These are phyloP conservation scores for Hondaea fermentalgiana DNA, from an alignment of 108 stramenopile species.

Conservation along the genomic window DNA sequence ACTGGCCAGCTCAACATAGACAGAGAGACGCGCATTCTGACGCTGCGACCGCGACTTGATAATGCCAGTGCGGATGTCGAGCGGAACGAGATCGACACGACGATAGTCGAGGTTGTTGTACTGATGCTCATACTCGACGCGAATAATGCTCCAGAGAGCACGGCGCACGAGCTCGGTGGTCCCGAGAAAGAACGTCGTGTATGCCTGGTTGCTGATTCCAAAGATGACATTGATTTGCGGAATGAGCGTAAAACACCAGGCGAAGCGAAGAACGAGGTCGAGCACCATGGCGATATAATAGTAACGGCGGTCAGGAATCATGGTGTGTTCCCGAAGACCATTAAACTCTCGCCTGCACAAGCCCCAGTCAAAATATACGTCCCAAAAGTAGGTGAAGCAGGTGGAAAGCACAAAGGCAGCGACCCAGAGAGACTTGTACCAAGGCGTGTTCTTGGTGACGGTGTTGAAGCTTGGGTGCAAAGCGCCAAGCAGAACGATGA, in stretches of 20 bases:
- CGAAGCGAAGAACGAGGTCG: background rate
- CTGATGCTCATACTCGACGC: background rate
- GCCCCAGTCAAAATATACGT: background rate
- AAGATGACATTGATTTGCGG: background rate
- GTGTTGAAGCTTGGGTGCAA: background rate
- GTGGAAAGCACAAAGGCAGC: background rate
- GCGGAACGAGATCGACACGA: background rate
- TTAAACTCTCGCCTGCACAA: background rate
- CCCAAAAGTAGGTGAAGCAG: background rate
- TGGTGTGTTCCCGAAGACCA: background rate
- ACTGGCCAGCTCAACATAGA: background rate
- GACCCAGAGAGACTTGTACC: background rate
- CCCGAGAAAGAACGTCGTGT: background rate
- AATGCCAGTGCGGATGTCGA: background rate
- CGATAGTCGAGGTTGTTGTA: background rate
- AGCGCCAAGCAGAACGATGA: background rate
- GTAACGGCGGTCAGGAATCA: background rate
- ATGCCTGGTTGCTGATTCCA: background rate
- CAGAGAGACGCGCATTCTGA: background rate
- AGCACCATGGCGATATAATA: background rate
- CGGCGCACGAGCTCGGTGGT: background rate
- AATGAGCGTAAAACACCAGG: constrained; percentile 6
- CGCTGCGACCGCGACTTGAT: too few relatives aligned
- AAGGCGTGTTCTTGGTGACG: background rate
- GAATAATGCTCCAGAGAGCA: background rate